A percentile compares a stretch with the other conserved stretches of the same genome.
Evolutionary conservation across 2,329 filamentous ascomycete species (phyloP).

Genomic region (Geosmithia flava): DNA sequence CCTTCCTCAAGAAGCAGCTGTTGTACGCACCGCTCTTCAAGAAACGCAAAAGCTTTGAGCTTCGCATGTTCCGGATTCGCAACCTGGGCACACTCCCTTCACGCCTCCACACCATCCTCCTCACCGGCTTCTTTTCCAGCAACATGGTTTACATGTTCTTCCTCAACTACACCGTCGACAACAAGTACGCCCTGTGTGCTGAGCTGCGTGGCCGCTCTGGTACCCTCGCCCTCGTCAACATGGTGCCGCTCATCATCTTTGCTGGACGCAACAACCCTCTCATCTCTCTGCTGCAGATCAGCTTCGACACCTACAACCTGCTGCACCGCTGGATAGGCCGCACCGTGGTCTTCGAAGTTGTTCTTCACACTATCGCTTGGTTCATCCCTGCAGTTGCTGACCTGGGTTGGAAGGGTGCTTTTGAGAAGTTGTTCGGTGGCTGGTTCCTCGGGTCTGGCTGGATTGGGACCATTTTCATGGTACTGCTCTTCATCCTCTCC

Average conservation of each 20-base stretch:
- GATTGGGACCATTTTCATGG: slow-evolving; percentile 47
- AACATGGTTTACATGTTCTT: slow-evolving; percentile 52
- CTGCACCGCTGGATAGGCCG: slow-evolving; percentile 63
- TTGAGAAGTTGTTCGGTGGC: slow-evolving; percentile 38
- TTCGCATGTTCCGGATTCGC: slow-evolving; percentile 46
- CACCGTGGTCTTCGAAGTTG: slow-evolving; percentile 53
- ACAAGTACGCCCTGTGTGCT: slow-evolving; percentile 56
- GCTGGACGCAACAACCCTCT: slow-evolving; percentile 89
- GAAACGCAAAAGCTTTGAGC: slow-evolving; percentile 57
- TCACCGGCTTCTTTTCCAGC: slow-evolving; percentile 43
- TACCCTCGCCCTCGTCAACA: slow-evolving; percentile 73
- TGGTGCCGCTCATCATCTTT: slow-evolving; percentile 82
- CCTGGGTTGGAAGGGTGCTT: slow-evolving; percentile 48
- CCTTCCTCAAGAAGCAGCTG: slow-evolving; percentile 47
- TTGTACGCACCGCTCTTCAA: slow-evolving; percentile 48
- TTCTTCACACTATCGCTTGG: slow-evolving; percentile 65
- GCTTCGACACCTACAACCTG: slow-evolving; percentile 91
- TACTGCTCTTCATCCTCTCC: slow-evolving; percentile 56
- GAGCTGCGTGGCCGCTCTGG: slow-evolving; percentile 80
- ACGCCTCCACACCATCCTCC: slow-evolving; percentile 46
- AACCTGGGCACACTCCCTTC: slow-evolving; percentile 53
- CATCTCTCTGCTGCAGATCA: slow-evolving; percentile 69
- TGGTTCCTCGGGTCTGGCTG: slow-evolving; percentile 56
- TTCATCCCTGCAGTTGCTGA: slow-evolving; percentile 56
- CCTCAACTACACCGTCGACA: slow-evolving; percentile 45